Base-by-base conservation (phyloP, 2,329 filamentous ascomycete genomes). In the Diaporthe sp. region DNA sequence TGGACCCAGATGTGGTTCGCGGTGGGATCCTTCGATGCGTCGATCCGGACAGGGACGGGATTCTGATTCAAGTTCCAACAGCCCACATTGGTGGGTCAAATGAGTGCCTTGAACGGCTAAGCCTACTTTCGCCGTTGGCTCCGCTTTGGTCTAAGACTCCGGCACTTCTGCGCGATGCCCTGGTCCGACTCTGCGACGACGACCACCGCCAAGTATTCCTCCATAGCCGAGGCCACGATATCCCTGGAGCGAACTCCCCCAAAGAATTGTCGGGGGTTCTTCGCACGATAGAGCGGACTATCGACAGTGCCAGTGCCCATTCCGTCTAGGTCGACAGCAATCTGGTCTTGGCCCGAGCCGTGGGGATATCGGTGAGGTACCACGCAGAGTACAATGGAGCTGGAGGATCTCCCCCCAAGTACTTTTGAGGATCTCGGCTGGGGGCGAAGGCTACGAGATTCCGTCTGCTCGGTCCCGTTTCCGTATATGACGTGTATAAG, bases 241-340 rank as follows among this genome's bases (percentile, higher is more conserved):
- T 81, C 49, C 80, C 80, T n/a, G 80, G 80, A 61, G 74, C 79
- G 34, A 81, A 78, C 65, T 79, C 77, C 34, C 78, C 79, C 22
- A 72, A 79, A 49, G 78, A 75, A 60, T 60, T 81, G 22, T 75
- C 77, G 39, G 78, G 77, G 63, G 71, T 79, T 25, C 75, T 81
- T 75, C 79, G 80, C 47, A 77, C 76, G n/a, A 80, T 81, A 39
- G 79, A 81, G 72, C 80, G 78, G 61, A 79, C 80, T 34, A 78
- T 81, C 70, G 80, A 81, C 75, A 78, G 77, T 25, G 78, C 79
- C 61, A n/a, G 28, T 22, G 28, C 42, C 42, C 28, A 37, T 49
- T 37, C 28, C 42, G 44, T 44, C 44, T 67, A 67, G 28, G 42
- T 67, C 20, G 44, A 31, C 25, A 3, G 49, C 37, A 20, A 47